A percentile compares a stretch with the other conserved stretches of the same genome.
These are phyloP conservation scores for Favolaschia claudopus DNA, from an alignment of 768 basidiomycete species.

Conservation along the genomic window DNA sequence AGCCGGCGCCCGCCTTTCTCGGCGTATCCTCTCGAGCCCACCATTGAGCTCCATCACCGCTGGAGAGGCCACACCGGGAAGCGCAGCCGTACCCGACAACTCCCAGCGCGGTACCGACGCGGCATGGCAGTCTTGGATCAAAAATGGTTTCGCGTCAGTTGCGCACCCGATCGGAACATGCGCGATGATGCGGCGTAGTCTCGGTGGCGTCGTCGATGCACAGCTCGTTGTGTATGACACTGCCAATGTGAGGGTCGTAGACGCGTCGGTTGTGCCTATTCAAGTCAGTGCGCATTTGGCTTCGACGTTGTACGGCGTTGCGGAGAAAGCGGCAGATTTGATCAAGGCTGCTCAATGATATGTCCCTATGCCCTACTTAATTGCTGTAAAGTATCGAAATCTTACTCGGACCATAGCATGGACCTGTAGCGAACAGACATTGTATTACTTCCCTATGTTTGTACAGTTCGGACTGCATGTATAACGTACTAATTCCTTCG, in stretches of 20 bases:
- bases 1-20: conserved; percentile 52
- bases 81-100: conserved; percentile 51
- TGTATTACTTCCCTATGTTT: too few relatives aligned
- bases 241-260: conserved; percentile 58
- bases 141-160: conserved; percentile 50
- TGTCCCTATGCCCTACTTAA: too few relatives aligned
- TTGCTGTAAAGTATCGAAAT: too few relatives aligned
- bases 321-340: conserved; percentile 61
- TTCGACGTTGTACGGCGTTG: conserved; percentile 60
- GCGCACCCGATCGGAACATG: conserved; percentile 58
- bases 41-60: conserved; percentile 50
- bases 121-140: conserved; percentile 57
- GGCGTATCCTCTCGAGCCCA: conserved; percentile 47
- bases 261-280: conserved; percentile 56
- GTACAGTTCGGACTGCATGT: too few relatives aligned
- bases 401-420: too few relatives aligned
- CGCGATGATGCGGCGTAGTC: conserved; percentile 47
- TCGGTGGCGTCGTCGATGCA: conserved; percentile 55
- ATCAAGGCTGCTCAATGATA: conserved; percentile 52
- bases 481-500: too few relatives aligned
- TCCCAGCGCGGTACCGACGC: conserved; percentile 51
- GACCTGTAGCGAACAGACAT: too few relatives aligned
- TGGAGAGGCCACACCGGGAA: conserved; percentile 54
- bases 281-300: conserved; percentile 56
- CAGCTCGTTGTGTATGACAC: conserved; percentile 56